Evolutionary conservation across 768 basidiomycete genomes (phyloP).

Genomic region (Suillus decipiens): DNA sequence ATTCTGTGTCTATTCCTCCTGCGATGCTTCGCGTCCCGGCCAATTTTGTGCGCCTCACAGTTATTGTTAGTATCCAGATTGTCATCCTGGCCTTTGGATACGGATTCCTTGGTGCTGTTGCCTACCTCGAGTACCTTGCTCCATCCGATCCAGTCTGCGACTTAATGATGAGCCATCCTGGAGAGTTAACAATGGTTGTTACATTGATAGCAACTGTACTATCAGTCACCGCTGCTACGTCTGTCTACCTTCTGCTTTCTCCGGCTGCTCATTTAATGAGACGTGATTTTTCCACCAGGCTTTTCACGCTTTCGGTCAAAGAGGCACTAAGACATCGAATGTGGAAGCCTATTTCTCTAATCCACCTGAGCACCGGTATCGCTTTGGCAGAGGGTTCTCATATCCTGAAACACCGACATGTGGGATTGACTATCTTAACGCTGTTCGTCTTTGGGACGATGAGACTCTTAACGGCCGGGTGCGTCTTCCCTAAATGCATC

Average conservation of each 20-base stretch:
- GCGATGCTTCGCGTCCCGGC: not conserved
- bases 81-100: conserved; percentile 11
- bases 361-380: conserved; percentile 7
- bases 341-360: conserved; percentile 13
- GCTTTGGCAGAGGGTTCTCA: conserved; percentile 9
- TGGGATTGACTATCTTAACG: not conserved
- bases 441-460: conserved; percentile 5
- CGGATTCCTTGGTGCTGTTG: conserved; percentile 12
- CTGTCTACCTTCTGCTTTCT: not conserved
- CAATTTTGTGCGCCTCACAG: not conserved
- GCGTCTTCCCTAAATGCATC: not conserved
- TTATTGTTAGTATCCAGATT: not conserved
- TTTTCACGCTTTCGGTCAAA: conserved; percentile 11
- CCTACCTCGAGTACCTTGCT: conserved; percentile 3
- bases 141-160: not conserved
- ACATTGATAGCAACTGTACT: conserved; percentile 9
- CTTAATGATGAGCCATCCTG: not conserved
- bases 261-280: not conserved
- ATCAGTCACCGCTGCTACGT: conserved; percentile 2
- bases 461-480: conserved; percentile 14
- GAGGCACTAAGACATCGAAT: conserved; percentile 16
- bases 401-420: not conserved
- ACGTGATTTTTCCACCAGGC: not conserved
- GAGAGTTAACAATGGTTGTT: conserved; percentile 7
- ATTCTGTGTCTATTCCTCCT: not conserved